Percentiles rank a stretch among this genome's conserved stretches.
These are phyloP conservation scores for Sporisorium scitamineum DNA, from an alignment of 1,284 basidiomycete genomes.

Conservation along the genomic window DNA sequence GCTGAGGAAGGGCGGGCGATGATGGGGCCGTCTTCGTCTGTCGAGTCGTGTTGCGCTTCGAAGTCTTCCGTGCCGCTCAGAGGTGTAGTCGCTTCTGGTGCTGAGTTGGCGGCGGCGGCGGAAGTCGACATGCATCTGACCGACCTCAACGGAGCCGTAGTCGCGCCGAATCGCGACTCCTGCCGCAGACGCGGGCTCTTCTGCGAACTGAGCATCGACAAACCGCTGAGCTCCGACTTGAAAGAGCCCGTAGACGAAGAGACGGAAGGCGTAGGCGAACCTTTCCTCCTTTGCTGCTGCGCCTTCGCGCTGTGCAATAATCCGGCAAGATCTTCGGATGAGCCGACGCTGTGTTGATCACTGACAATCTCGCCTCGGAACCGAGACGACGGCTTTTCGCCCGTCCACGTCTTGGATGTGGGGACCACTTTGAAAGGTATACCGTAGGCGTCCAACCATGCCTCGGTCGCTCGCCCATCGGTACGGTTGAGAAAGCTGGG, in stretches of 20 bases:
- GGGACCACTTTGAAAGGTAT: constrained; percentile 29
- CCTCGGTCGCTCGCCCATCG: constrained; percentile 40
- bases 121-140: constrained; percentile 18
- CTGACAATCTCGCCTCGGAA: constrained; percentile 15
- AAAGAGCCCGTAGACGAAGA: constrained; percentile 30
- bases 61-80: not conserved
- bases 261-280: constrained; percentile 25
- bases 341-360: constrained; percentile 5
- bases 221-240: constrained; percentile 29
- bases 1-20: constrained; percentile 38
- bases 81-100: not conserved
- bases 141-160: constrained; percentile 1
- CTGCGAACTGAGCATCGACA: constrained; percentile 25
- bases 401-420: constrained; percentile 48
- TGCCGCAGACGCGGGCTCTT: constrained; percentile 21
- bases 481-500: constrained; percentile 35
- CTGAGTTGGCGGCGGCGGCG: not conserved
- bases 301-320: not conserved
- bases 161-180: constrained; percentile 12
- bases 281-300: constrained; percentile 9
- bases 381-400: constrained; percentile 32
- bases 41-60: not conserved
- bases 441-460: constrained; percentile 38
- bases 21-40: constrained; percentile 29
- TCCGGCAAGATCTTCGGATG: constrained; percentile 13